Evolutionary conservation across 1,284 basidiomycete species (phyloP), one percentile per base, ranked within the genome.

Genomic region (Apiotrichum mycotoxinovorans): DNA sequence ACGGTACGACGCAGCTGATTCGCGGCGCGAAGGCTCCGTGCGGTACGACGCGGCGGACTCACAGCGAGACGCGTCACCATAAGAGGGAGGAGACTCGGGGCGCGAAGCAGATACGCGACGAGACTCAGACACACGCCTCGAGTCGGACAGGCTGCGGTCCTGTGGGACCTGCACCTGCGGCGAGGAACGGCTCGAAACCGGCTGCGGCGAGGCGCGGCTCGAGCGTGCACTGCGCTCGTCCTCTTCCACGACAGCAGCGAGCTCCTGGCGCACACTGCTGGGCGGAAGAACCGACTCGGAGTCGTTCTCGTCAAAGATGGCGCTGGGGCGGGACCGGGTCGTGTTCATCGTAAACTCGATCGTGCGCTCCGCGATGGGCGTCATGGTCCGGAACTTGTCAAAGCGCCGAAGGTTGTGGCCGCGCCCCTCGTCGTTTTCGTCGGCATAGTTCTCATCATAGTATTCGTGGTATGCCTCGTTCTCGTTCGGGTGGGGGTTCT

Each of bases 281-380:
- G 45, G 30, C 18, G 27, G 27, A 8, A 22, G 20, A 15, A 9
- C 10, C 20, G 46, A 20, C 23, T 43, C 42, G n/a, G n/a, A n/a
- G 15, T 43, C 42, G 11, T 48, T 30, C n/a, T 48, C 34, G n/a
- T 41, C 49, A 3, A 34, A 49, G 47, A 37, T 18, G 26, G 23
- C 34, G 37, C 46, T 40, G 23, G 30, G 27, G 4, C 52, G 48
- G 3, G 52, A 54, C 14, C 51, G 52, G 10, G 23, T 56, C 41
- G 30, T 46, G 30, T 43, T 51, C 45, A 79, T 80, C 4, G 88
- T 89, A 70, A 83, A 92, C 72, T 97, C 94, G 67, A 84, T 84
- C 7, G 93, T 96, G 40, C 92, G 82, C 76, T 97, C 94, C 4
- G 89, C 90, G 69, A 97, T 95, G 1, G 93, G 93, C 12, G 93